Conservation (phyloP, 495 filamentous ascomycete species). For the Daldinia decipiens region DNA sequence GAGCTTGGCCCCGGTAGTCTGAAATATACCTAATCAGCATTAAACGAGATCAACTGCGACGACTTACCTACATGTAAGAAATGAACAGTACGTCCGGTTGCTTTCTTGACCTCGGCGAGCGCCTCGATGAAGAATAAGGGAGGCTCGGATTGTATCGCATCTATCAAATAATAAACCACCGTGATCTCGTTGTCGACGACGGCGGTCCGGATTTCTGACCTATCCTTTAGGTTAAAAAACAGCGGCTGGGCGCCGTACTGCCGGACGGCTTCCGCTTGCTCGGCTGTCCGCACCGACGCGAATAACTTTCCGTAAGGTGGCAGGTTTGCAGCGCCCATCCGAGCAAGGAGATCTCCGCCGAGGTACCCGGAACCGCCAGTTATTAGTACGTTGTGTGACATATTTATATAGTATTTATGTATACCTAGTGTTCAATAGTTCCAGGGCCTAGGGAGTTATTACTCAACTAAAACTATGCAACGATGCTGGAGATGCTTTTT, state of each 20-base stretch:
- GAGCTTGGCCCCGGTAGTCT: constrained; percentile 49
- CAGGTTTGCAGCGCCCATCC: constrained; percentile 48
- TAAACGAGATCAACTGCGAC: background rate
- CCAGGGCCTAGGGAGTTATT: background rate
- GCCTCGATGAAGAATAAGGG: constrained; percentile 55
- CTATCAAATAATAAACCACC: constrained; percentile 57
- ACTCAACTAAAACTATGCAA: background rate
- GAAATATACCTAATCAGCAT: background rate
- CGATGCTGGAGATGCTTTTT: background rate
- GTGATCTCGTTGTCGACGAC: constrained; percentile 58
- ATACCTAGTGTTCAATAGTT: too few relatives aligned
- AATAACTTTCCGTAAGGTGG: constrained; percentile 55
- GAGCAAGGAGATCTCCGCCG: constrained; percentile 59
- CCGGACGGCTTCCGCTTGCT: constrained; percentile 55
- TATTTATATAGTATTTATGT: too few relatives aligned
- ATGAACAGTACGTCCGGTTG: constrained; percentile 54
- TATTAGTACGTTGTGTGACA: constrained; percentile 57
- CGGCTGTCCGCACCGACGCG: constrained; percentile 55
- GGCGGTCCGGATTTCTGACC: constrained; percentile 39
- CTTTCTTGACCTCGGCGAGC: constrained; percentile 53
- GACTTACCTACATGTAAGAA: constrained; percentile 53
- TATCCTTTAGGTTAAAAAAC: constrained; percentile 47
- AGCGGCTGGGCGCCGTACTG: constrained; percentile 58
- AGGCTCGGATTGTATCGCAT: constrained; percentile 34
- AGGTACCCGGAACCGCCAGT: constrained; percentile 65